Evolutionary conservation across 129 eudicot genomes (phyloP), one percentile per base, ranked within the genome.

Genomic region (Oenanthe sinensis): DNA sequence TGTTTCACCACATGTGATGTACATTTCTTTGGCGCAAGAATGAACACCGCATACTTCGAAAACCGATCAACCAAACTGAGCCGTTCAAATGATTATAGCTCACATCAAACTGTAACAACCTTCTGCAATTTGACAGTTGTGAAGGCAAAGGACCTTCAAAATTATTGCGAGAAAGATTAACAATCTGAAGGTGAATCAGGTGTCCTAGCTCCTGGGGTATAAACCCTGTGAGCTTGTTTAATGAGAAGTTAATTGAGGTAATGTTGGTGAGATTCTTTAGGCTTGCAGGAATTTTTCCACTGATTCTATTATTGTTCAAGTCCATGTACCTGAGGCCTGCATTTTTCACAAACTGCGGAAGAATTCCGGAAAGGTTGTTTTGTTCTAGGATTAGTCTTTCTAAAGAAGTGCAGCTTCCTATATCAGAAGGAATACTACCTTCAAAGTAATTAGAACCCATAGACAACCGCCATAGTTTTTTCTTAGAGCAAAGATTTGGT

Each of bases 361-460:
- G 89, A 74, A 36, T 81, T 33, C 97, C 97, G 2, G 90, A 77
- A 77, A 93, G 91, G 74, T 86, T 87, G 81, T 93, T 93, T 68
- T 85, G 82, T 54, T 81, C 78, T 33, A 93, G 75, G 37, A 85
- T 87, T 75, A 93, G 83, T 63, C 95, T 87, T n/a, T 86, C 80
- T 76, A 93, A 84, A 80, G 87, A 85, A 75, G 90, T 85, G 85
- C 98, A 93, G 42, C 87, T 79, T 80, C 97, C 98, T 42, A 93
- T 26, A 65, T 84, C 89, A 83, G 83, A 74, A 72, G 98, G 92
- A 24, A 93, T 80, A 46, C 82, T 48, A 76, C 98, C 98, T 83
- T 80, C 82, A 40, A 93, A 84, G 71, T 45, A 40, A 79, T 93
- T 93, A n/a, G 50, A 78, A 63, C 97, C 96, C 82, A 93, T 46